Percentiles rank a stretch among this genome's conserved stretches.
These are phyloP conservation scores for Ustilago cynodontis DNA, from an alignment of 1,284 basidiomycete species.

Conservation along the genomic window DNA sequence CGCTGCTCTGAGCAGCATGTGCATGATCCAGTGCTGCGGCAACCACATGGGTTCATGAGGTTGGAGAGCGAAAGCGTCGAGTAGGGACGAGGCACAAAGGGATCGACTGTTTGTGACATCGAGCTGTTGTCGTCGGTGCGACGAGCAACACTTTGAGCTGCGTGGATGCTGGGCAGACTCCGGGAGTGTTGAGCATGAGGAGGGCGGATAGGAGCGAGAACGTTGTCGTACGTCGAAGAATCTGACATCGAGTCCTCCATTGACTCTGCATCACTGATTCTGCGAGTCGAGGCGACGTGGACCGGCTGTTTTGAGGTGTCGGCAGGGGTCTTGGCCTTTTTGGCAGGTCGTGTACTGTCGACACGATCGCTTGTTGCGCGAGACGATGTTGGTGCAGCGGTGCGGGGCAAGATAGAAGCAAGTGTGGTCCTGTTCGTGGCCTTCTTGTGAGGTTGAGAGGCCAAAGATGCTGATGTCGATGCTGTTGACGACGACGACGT, in stretches of 20 bases:
- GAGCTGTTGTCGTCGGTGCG: background rate
- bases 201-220: slow-evolving; percentile 30
- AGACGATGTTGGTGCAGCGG: background rate
- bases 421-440: background rate
- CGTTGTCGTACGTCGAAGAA: slow-evolving; percentile 14
- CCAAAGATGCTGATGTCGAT: background rate
- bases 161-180: slow-evolving; percentile 45
- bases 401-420: slow-evolving; percentile 15
- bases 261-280: slow-evolving; percentile 1
- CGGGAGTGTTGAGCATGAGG: slow-evolving; percentile 21
- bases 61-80: slow-evolving; percentile 55
- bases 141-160: background rate
- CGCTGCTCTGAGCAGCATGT: slow-evolving; percentile 41
- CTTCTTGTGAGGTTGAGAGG: slow-evolving; percentile 8
- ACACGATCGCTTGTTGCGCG: background rate
- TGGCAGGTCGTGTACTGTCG: slow-evolving; percentile 16
- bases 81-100: slow-evolving; percentile 12
- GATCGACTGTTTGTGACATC: background rate
- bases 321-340: slow-evolving; percentile 10
- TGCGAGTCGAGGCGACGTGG: background rate
- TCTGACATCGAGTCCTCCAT: background rate
- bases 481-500: slow-evolving; percentile 6
- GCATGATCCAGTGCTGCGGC: slow-evolving; percentile 45
- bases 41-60: slow-evolving; percentile 62
- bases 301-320: background rate